A percentile compares a stretch with the other conserved stretches of the same genome.
These are phyloP conservation scores for Yamadazyma membranifaciens DNA, from an alignment of 1,139 yeast species.

Conservation along the genomic window DNA sequence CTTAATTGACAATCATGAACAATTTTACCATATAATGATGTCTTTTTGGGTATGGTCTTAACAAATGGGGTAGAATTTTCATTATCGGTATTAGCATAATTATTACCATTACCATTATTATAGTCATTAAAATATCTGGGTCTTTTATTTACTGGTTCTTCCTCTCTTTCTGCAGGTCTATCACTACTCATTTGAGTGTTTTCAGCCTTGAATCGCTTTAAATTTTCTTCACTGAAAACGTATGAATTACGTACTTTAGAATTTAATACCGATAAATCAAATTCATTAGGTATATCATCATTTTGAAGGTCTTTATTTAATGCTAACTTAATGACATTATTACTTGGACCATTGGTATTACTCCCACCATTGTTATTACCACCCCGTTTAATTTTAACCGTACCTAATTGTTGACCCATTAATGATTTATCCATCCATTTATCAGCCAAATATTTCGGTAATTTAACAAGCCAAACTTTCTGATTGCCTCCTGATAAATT, in stretches of 20 bases:
- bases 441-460: constrained; percentile 84
- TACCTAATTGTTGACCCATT: constrained; percentile 77
- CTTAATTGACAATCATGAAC: constrained; percentile 90
- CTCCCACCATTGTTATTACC: constrained; percentile 16
- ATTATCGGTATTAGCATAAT: constrained; percentile 19
- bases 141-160: constrained; percentile 13
- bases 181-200: constrained; percentile 16
- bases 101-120: constrained; percentile 14
- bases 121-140: constrained; percentile 2
- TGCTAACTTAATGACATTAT: constrained; percentile 57
- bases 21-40: constrained; percentile 81
- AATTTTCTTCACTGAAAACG: constrained; percentile 87
- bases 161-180: constrained; percentile 16
- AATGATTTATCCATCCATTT: constrained; percentile 71
- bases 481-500: constrained; percentile 52
- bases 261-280: constrained; percentile 75
- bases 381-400: constrained; percentile 62
- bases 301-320: constrained; percentile 39
- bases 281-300: constrained; percentile 72
- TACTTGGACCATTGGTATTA: constrained; percentile 28
- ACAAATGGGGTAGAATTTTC: constrained; percentile 59
- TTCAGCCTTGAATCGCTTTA: constrained; percentile 62
- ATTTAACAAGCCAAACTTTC: constrained; percentile 88
- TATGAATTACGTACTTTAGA: constrained; percentile 80
- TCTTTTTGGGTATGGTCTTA: constrained; percentile 80